Conservation (phyloP, 1,284 basidiomycete genomes). For the Cutaneotrichosporon cavernicola region DNA sequence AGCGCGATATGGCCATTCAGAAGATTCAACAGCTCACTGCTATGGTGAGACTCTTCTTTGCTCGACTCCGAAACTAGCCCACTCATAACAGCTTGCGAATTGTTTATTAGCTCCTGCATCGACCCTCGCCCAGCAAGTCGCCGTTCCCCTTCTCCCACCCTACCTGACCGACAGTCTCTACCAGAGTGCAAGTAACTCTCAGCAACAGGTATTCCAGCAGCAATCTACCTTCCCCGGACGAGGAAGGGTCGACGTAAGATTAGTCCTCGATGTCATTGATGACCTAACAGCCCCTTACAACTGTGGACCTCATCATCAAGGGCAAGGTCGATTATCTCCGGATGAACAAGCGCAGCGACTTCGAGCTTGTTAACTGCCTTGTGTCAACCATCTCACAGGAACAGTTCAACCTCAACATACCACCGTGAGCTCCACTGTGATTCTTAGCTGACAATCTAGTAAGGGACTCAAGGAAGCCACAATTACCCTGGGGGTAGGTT, state of each 20-base stretch:
- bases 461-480: conserved; percentile 36
- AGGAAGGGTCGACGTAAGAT: conserved; percentile 8
- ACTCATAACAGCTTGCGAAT: not conserved
- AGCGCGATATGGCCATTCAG: not conserved
- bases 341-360: conserved; percentile 24
- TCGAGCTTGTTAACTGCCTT: conserved; percentile 33
- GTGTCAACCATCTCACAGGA: conserved; percentile 44
- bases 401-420: conserved; percentile 36
- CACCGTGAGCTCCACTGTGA: conserved; percentile 31
- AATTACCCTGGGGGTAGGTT: conserved; percentile 36
- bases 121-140: not conserved
- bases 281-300: conserved; percentile 1
- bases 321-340: conserved; percentile 26
- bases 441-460: not conserved
- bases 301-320: conserved; percentile 25
- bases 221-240: not conserved
- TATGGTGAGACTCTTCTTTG: not conserved
- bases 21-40: conserved; percentile 1
- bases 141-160: not conserved
- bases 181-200: not conserved
- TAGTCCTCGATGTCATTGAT: not conserved
- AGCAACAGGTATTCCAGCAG: not conserved
- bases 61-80: not conserved
- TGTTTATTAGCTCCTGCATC: not conserved
- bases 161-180: conserved; percentile 3